Percentiles rank a stretch among this genome's conserved stretches.
These are phyloP conservation scores for Suillus subalutaceus DNA, from an alignment of 768 basidiomycete species.

Conservation along the genomic window DNA sequence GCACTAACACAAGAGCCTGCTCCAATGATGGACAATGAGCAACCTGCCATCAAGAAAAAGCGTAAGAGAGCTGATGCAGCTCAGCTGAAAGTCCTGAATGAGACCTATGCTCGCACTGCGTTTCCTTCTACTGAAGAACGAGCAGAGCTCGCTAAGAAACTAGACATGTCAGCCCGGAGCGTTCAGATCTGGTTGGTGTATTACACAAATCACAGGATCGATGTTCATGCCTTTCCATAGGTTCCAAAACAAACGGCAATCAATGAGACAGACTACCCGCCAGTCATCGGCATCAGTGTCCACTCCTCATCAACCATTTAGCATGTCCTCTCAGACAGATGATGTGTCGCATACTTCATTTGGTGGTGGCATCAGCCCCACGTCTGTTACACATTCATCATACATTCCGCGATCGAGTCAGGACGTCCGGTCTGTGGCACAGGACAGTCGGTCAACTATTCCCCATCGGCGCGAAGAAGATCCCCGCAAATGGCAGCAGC, in stretches of 20 bases:
- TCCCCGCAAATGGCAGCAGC: conserved; percentile 51
- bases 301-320: conserved; percentile 53
- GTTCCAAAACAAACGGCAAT: conserved; percentile 89
- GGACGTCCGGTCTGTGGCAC: conserved; percentile 41
- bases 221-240: conserved; percentile 42
- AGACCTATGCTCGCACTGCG: conserved; percentile 78
- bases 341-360: conserved; percentile 39
- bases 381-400: conserved; percentile 32
- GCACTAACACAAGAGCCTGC: conserved; percentile 37
- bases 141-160: conserved; percentile 68
- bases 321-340: conserved; percentile 39
- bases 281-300: conserved; percentile 53
- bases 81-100: conserved; percentile 80
- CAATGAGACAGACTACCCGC: conserved; percentile 77
- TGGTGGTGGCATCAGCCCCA: conserved; percentile 33
- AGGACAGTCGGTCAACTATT: conserved; percentile 27
- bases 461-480: conserved; percentile 51
- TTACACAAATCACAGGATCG: conserved; percentile 19
- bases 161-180: conserved; percentile 83
- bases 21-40: conserved; percentile 47
- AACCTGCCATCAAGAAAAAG: conserved; percentile 84
- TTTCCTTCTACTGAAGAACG: conserved; percentile 90
- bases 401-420: conserved; percentile 45
- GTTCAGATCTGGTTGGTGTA: conserved; percentile 80
- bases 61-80: conserved; percentile 82